Evolutionary conservation across 1,139 yeast species (phyloP).

Genomic region (Yamadazyma jaroonii): DNA sequence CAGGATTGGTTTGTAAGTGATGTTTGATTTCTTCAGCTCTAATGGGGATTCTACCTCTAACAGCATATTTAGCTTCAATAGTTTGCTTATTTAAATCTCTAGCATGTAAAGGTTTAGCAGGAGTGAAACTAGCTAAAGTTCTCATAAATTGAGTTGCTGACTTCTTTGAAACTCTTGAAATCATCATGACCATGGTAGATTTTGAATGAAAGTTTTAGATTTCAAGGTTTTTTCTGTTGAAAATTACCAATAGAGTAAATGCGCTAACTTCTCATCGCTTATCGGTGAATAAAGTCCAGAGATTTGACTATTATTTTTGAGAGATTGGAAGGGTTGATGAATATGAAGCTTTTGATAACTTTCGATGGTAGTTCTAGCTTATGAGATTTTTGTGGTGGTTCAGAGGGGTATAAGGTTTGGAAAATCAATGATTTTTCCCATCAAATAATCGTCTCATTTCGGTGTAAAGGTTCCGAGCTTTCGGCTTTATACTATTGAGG

Average conservation of each 20-base stretch:
- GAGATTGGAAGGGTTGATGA: not conserved
- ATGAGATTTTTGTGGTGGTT: too few relatives aligned
- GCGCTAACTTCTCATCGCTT: not conserved
- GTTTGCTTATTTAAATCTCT: constrained; percentile 69
- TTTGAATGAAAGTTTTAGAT: not conserved
- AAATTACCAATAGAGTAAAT: not conserved
- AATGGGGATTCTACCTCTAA: constrained; percentile 89
- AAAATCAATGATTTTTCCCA: too few relatives aligned
- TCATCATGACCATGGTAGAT: too few relatives aligned
- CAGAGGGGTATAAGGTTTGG: too few relatives aligned
- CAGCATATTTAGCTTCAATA: constrained; percentile 89
- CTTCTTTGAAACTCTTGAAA: too few relatives aligned
- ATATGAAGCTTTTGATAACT: not conserved
- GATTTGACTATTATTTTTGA: not conserved
- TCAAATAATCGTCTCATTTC: too few relatives aligned
- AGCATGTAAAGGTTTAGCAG: constrained; percentile 21
- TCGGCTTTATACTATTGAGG: too few relatives aligned
- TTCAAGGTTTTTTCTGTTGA: not conserved
- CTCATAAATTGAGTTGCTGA: not conserved
- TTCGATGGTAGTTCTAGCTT: not conserved
- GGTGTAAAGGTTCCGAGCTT: too few relatives aligned
- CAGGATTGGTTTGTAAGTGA: constrained; percentile 42
- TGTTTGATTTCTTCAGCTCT: constrained; percentile 81
- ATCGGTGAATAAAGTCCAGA: constrained; percentile 1
- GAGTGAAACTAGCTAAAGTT: constrained; percentile 14